Evolutionary conservation across 306 rosid species (phyloP), one percentile per base, ranked within the genome.

Genomic region (Phaseolus lunatus): DNA sequence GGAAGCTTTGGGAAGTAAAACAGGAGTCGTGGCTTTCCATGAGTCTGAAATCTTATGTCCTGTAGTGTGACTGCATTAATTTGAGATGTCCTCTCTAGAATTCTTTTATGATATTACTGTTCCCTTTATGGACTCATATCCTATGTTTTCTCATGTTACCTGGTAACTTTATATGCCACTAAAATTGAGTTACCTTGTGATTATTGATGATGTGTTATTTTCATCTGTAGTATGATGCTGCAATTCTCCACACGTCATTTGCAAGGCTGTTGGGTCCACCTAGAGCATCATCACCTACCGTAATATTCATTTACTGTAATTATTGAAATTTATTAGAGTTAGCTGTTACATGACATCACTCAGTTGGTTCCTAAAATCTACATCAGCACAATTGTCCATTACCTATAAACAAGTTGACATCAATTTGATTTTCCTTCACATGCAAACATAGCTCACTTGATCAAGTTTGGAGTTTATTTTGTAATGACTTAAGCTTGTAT

Each of bases 251-350:
- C 86, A 92, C 96, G 8, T 90, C 98, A 70, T 90, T 94, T 82
- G 96, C 98, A 78, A 88, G 98, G 89, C 93, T 94, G 80, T 83
- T 94, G 82, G 98, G 98, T 72, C 91, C 85, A 54, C 95, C 97
- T 2, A 87, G 54, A 83, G 67, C 83, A 67, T 72, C 83, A 70
- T 77, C 89, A 13, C 31, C 84, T 79, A 43, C 4, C 83, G 89
- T 85, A 82, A 50, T 71, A 54, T 67, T 26, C 19, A 19, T 59
- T 53, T 49, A 13, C 43, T 31, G 5, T 49, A 49, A 65, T 56
- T 37, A 24, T 63, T 75, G 5, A 14, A 81, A 15, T 73, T 68
- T 23, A 6, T 69, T 78, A n/a, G n/a, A 41, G 52, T 41, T 71
- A 22, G 48, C 75, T 66, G 57, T 47, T 22, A 45, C 8, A 58